phyloP scores from a whole-genome alignment of 108 stramenopile species.

The Hondaea fermentalgiana region DNA sequence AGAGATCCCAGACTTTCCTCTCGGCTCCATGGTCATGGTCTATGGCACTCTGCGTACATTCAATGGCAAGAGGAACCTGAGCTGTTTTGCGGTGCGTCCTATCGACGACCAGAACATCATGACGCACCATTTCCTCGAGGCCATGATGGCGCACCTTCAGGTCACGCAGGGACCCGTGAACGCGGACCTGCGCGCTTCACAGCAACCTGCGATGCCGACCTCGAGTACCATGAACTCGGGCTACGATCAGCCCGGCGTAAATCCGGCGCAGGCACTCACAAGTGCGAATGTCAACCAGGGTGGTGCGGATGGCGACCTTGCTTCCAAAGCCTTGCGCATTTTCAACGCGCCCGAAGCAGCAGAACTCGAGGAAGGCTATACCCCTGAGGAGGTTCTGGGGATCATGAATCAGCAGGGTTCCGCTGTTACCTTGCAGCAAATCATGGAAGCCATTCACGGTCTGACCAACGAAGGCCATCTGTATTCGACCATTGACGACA shows the following conservation, averaged over 20 bases:
- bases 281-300: not conserved
- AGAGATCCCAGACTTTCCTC: not conserved
- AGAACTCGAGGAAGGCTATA: not conserved
- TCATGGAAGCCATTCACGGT: not conserved
- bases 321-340: not conserved
- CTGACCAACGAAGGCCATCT: constrained; percentile 16
- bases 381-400: not conserved
- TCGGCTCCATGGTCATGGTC: not conserved
- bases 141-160: constrained; percentile 14
- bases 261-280: not conserved
- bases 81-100: not conserved
- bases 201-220: not conserved
- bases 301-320: not conserved
- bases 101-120: constrained; percentile 23
- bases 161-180: not conserved
- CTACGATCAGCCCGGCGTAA: not conserved
- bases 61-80: not conserved
- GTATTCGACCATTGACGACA: constrained; percentile 20
- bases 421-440: not conserved
- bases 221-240: not conserved
- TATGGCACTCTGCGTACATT: not conserved
- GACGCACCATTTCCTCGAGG: constrained; percentile 31
- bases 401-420: not conserved
- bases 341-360: not conserved
- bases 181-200: not conserved